Evolutionary conservation across 371 early-diverging fungal species (phyloP), one percentile per base, ranked within the genome.

Genomic region (Mucor indicus): DNA sequence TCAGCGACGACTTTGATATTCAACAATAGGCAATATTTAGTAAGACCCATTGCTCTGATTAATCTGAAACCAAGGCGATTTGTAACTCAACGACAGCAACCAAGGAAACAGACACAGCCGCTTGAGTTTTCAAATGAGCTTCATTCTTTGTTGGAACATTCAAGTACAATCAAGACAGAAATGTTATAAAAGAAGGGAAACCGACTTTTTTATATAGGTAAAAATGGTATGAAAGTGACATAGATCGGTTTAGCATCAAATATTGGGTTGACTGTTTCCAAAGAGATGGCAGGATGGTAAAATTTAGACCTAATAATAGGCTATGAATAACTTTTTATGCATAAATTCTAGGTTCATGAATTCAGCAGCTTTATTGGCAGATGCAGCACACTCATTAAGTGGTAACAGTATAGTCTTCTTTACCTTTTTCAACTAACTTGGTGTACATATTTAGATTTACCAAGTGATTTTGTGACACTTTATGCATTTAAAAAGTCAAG

Each of bases 401-500:
- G 79, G 79, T 75, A 66, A 59, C 10, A 16, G 13, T 17, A 44
- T n/a, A n/a, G n/a, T n/a, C n/a, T n/a, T n/a, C n/a, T n/a, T n/a
- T n/a, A n/a, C n/a, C n/a, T n/a, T n/a, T n/a, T n/a, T n/a, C n/a
- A n/a, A n/a, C n/a, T n/a, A n/a, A n/a, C n/a, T n/a, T n/a, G n/a
- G n/a, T n/a, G n/a, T n/a, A n/a, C n/a, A n/a, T n/a, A n/a, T n/a
- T 37, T 47, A 75, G 85, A 85, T 64, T 63, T 85, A 19, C 25
- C 84, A 30, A 77, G 83, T 35, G 86, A 85, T 48, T 54, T 83
- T 31, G 83, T 83, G 9, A 85, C 86, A 9, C 58, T 83, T 10
- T 84, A 81, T 51, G 82, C 85, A 10, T 81, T 83, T 51, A 77
- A 74, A 54, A 76, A 67, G 65, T 81, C 86, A 23, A 61, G 85